Evolutionary conservation across 2,329 filamentous ascomycete genomes (phyloP), one percentile per base, ranked within the genome.

Genomic region (Paradendryphiella salina): DNA sequence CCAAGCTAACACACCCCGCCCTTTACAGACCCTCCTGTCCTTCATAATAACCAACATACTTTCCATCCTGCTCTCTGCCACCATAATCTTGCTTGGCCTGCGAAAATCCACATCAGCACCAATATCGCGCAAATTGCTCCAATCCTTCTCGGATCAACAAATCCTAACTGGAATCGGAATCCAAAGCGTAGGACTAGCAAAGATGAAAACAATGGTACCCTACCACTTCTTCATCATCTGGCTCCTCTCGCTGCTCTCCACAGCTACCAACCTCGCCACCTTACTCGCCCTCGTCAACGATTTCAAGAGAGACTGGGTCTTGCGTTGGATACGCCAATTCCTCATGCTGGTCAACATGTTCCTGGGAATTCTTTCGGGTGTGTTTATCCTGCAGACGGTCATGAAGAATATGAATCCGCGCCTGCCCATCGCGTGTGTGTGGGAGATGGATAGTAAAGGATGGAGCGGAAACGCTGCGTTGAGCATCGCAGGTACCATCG

Each of bases 141-240:
- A 81, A 64, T 79, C 82, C 54, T 84, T 86, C 73, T 84, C 81
- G 14, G 85, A 88, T 70, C 85, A 87, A 65, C 85, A 88, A 69
- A 84, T 88, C 67, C 75, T 88, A 46, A 85, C 84, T 14, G 85
- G 85, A 33, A 87, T 88, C 65, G 84, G 82, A n/a, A 82, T 88
- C 49, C 85, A 88, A 66, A 77, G 76, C 49, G 77, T 88, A 18
- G 85, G 82, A 0, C 78, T 88, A 1, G 81, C 81, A 4, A 83
- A 84, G 63, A 80, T 82, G 64, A 72, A 78, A 37, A 75, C 75
- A 4, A 79, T 88, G 66, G 78, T 85, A 0, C 80, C 84, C 0
- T 88, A 88, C 66, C 85, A 88, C 71, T 87, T 88, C 74, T 87
- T 87, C 74, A 79, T 87, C 46, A 81, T 88, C 57, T 88, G 85